Evolutionary conservation across 106 monocot species (phyloP), one percentile per base, ranked within the genome.

Genomic region (Iris macrosiphon): DNA sequence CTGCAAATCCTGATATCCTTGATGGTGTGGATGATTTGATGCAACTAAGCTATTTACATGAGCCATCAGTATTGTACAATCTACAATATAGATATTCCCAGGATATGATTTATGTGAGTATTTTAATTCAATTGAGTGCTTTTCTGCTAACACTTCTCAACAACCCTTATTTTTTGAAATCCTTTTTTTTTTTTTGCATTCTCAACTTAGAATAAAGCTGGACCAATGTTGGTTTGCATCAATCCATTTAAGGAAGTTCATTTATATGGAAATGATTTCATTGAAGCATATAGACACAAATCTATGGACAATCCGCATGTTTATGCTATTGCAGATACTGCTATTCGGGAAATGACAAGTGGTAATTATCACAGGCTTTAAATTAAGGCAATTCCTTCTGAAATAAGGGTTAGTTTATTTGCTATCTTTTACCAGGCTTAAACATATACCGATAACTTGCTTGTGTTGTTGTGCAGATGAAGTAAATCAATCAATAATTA

Each of bases 1-100:
- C 79, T 54, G 82, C 89, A 74, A 96, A 96, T 49, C 95, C 95
- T 40, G 89, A 85, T 47, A 96, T 96, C 53, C 86, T 96, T 63
- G 85, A 96, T 48, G 95, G 95, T 30, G 89, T 90, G 42, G 89
- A 96, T 52, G 95, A 96, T 74, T 75, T 96, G 16, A 90, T 96
- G 95, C 95, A 96, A 53, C 85, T 96, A 38, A 96, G 95, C 69
- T 96, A 96, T 75, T 65, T 96, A 72, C 53, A 86, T 70, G 95
- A 96, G 61, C 89, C 95, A 49, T 89, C 95, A 14, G 89, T 96
- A 7, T 68, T 96, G 50, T 75, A 80, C 71, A 96, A 96, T 66
- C 60, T 96, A 63, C 74, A 83, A 45, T 96, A 80, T 54, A 89
- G 95, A 82, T 96, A 96, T 39, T 69, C 67, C 13, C 79, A 64